These are phyloP conservation scores for Ophiostoma sp. DNA, from an alignment of 2,329 filamentous ascomycete species.

Conservation along the genomic window DNA sequence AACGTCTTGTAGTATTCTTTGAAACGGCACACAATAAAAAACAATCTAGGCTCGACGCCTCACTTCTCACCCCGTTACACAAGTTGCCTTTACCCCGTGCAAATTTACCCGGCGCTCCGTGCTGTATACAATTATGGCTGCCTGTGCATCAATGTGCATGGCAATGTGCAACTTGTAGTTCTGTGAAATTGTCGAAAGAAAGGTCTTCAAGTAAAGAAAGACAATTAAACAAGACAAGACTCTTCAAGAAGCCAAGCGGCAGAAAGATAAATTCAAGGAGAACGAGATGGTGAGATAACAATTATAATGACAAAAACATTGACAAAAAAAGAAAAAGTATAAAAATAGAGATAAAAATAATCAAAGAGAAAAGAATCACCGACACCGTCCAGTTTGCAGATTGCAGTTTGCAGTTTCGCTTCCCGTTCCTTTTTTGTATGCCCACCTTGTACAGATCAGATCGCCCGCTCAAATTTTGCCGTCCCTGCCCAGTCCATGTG, in stretches of 20 bases:
- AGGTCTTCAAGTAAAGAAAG: not conserved
- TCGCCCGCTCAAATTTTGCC: slow-evolving; percentile 27
- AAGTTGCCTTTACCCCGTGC: not conserved
- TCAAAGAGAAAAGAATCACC: slow-evolving; percentile 25
- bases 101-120: not conserved
- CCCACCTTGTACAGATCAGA: slow-evolving; percentile 24
- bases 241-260: not conserved
- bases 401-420: slow-evolving; percentile 24
- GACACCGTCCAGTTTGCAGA: slow-evolving; percentile 26
- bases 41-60: slow-evolving; percentile 24
- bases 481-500: slow-evolving; percentile 26
- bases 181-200: not conserved
- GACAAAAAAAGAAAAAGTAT: slow-evolving; percentile 14
- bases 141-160: not conserved
- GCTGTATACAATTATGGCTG: not conserved
- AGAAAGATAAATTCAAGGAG: not conserved
- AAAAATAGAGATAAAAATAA: slow-evolving; percentile 23
- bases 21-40: slow-evolving; percentile 16
- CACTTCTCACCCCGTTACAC: slow-evolving; percentile 23
- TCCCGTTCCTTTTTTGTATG: slow-evolving; percentile 25
- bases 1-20: not conserved
- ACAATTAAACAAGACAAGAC: slow-evolving; percentile 1
- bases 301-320: not conserved
- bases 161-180: not conserved
- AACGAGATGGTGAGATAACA: not conserved